Base-by-base conservation (phyloP, 1,284 basidiomycete species). In the Sphaerobolus stellatus region DNA sequence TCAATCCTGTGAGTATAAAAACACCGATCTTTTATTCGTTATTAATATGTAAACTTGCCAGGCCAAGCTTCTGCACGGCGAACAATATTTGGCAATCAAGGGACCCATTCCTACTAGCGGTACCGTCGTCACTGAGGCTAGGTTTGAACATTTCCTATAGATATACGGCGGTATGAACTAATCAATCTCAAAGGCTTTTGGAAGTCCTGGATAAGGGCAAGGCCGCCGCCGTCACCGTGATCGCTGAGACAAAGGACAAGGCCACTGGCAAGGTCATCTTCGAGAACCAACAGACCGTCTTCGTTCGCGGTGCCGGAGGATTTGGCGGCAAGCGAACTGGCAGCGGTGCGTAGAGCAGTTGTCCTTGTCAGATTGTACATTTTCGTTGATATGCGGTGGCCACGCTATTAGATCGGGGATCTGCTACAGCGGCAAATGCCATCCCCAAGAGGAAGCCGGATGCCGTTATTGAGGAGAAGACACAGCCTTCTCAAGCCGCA, bases 51-150 rank as follows among this genome's bases (percentile, higher is more conserved):
- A 27, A 49, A 47, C n/a, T 57, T 33, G 16, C 5, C 62, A 92
- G 82, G 92, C 94, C 58, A 98, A 94, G 75, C 79, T 99, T n/a
- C 80, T 99, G 27, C 97, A 99, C 71, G 96, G 96, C 56, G 96
- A 99, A 71, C 97, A 99, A 69, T 98, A 93, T 71, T 76, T 99
- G 58, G 79, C 85, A 59, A 94, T 99, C 72, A 90, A 92, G 67
- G 86, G 76, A 1, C 86, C 89, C 1, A 92, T 98, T 61, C 95
- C 96, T 0, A 94, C 92, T 1, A 86, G 80, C 58, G 95, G 84
- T 2, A 86, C 87, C n/a, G 75, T 98, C 31, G 78, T 93, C 40
- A 96, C 83, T 69, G 78, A 89, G 64, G 81, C 86, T 9, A 81
- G 84, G 88, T 86, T 45, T 52, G 78, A 70, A 40, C 16, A 29